A percentile compares a stretch with the other conserved stretches of the same genome.
Evolutionary conservation across 2,329 filamentous ascomycete species (phyloP).

Genomic region (Didymella pinodella): DNA sequence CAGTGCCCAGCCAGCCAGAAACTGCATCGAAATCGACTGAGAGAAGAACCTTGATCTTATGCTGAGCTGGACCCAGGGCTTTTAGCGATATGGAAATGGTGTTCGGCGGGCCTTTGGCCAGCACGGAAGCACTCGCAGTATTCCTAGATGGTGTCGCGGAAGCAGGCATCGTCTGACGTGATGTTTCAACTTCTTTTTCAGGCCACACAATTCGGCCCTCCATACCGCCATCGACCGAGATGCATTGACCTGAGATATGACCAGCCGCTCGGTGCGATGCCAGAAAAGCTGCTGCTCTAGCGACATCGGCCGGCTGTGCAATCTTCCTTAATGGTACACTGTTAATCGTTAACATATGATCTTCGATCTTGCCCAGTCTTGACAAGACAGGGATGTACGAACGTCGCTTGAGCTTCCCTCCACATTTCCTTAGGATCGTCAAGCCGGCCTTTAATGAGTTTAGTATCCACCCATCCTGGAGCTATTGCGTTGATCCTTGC

Average conservation of each 20-base stretch:
- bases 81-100: background rate
- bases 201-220: constrained; percentile 61
- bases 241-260: constrained; percentile 63
- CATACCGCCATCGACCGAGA: constrained; percentile 62
- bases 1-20: constrained; percentile 67
- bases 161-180: constrained; percentile 8
- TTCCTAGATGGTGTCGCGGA: no score
- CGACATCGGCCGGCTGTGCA: constrained; percentile 59
- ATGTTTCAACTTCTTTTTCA: constrained; percentile 50
- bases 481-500: constrained; percentile 63
- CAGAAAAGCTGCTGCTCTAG: constrained; percentile 59
- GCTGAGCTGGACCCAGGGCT: constrained; percentile 12
- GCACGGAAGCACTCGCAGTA: no score
- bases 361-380: background rate
- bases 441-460: constrained; percentile 58
- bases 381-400: constrained; percentile 2
- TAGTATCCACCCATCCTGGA: constrained; percentile 59
- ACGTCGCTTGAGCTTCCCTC: constrained; percentile 59
- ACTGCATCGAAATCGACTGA: constrained; percentile 66
- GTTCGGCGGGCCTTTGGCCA: no score
- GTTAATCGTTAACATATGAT: constrained; percentile 16
- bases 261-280: constrained; percentile 61
- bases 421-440: constrained; percentile 61
- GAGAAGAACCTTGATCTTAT: constrained; percentile 52
- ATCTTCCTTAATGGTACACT: constrained; percentile 57